A percentile compares a stretch with the other conserved stretches of the same genome.
phyloP scores from a whole-genome alignment of 1,139 yeast genomes.

The Saccharomyces hybrid region DNA sequence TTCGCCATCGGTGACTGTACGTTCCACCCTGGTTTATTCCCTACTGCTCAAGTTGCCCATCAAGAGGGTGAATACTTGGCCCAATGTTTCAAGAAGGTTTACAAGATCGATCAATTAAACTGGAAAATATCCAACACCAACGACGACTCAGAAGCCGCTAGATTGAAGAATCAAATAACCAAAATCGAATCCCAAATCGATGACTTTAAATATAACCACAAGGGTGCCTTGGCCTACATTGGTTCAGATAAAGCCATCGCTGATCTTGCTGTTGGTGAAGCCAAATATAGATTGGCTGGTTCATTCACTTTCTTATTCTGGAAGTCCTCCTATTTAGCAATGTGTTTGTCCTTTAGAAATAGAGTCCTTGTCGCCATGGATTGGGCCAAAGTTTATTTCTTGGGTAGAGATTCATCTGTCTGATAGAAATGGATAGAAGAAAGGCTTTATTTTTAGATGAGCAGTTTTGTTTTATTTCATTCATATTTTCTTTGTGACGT shows the following conservation, averaged over 20 bases:
- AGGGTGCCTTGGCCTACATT: slow-evolving; percentile 73
- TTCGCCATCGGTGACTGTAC: slow-evolving; percentile 95
- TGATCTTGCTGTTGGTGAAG: slow-evolving; percentile 81
- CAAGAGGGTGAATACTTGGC: slow-evolving; percentile 88
- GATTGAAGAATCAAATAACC: slow-evolving; percentile 31
- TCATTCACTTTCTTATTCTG: slow-evolving; percentile 82
- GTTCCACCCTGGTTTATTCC: slow-evolving; percentile 76
- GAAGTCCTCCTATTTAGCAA: slow-evolving; percentile 88
- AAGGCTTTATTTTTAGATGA: background rate
- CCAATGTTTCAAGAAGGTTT: slow-evolving; percentile 57
- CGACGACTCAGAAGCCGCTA: slow-evolving; percentile 31
- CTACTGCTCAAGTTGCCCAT: slow-evolving; percentile 96
- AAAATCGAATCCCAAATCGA: slow-evolving; percentile 38
- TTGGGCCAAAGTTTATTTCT: slow-evolving; percentile 78
- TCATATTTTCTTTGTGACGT: background rate
- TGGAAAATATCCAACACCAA: slow-evolving; percentile 36
- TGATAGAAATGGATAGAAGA: slow-evolving; percentile 5
- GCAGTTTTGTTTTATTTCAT: background rate
- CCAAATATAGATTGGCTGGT: slow-evolving; percentile 76
- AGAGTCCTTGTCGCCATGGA: slow-evolving; percentile 78
- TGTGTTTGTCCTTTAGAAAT: slow-evolving; percentile 86
- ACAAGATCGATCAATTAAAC: slow-evolving; percentile 58
- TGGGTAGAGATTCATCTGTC: slow-evolving; percentile 75
- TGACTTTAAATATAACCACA: slow-evolving; percentile 54
- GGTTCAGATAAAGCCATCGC: slow-evolving; percentile 94